Evolutionary conservation across 164 flowering plant species (phyloP).

Genomic region (Euptelea pleiosperma): DNA sequence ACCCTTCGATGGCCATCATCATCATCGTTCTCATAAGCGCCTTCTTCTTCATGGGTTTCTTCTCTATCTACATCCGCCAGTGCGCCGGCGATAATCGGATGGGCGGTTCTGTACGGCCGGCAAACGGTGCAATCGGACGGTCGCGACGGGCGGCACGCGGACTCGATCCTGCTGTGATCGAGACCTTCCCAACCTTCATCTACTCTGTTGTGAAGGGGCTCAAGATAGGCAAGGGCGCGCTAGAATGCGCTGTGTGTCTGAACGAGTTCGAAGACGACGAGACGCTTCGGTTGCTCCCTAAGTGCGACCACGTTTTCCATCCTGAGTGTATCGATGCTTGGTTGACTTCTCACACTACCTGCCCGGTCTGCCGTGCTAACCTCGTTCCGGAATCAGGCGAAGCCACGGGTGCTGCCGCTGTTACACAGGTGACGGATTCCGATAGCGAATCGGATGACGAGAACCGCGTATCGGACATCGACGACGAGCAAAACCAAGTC

Average conservation of each 20-base stretch:
- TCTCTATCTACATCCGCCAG: conserved; percentile 32
- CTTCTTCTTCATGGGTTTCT: conserved; percentile 34
- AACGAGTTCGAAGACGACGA: conserved; percentile 56
- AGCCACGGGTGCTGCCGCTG: neutral
- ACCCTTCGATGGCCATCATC: conserved; percentile 31
- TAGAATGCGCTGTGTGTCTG: conserved; percentile 62
- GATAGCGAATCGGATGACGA: conserved; percentile 13
- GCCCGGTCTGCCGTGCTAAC: conserved; percentile 59
- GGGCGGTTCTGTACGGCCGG: neutral
- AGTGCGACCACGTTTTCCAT: conserved; percentile 57
- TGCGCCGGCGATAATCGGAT: conserved; percentile 23
- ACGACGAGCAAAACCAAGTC: neutral
- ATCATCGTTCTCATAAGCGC: conserved; percentile 23
- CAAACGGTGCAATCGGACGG: neutral
- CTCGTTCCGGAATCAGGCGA: conserved; percentile 34
- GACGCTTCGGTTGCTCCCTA: conserved; percentile 50
- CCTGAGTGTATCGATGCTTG: conserved; percentile 52
- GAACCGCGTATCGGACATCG: neutral
- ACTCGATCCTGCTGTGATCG: conserved; percentile 36
- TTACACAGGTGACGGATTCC: neutral
- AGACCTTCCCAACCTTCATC: conserved; percentile 42
- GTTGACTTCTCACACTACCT: conserved; percentile 45
- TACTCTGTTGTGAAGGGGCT: conserved; percentile 52
- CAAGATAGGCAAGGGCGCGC: conserved; percentile 36
- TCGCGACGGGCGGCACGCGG: conserved; percentile 28